Percentiles rank a stretch among this genome's conserved stretches.
Evolutionary conservation across 2,329 filamentous ascomycete species (phyloP).

Genomic region (Colletotrichum noveboracense): DNA sequence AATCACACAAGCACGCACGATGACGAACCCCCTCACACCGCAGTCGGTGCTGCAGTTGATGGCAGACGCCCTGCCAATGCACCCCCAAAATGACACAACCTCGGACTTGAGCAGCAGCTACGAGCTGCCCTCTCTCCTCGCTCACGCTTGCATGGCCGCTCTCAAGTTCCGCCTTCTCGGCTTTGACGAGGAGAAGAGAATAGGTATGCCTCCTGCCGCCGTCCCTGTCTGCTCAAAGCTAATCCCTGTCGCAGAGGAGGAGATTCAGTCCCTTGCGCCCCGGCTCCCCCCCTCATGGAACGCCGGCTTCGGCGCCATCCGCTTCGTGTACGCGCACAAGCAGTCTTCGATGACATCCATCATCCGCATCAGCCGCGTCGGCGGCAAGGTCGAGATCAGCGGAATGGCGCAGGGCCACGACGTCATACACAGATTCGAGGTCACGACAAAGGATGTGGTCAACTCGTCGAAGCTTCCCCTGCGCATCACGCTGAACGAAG

Average conservation of each 20-base stretch:
- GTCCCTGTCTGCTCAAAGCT: not conserved
- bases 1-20: not conserved
- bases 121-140: slow-evolving; percentile 83
- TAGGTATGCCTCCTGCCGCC: slow-evolving; percentile 54
- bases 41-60: slow-evolving; percentile 58
- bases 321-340: slow-evolving; percentile 85
- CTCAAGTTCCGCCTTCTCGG: slow-evolving; percentile 83
- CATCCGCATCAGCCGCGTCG: slow-evolving; percentile 81
- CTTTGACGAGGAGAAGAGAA: slow-evolving; percentile 80
- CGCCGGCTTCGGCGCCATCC: slow-evolving; percentile 69
- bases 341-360: slow-evolving; percentile 87
- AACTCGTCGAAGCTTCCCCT: slow-evolving; percentile 62
- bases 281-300: slow-evolving; percentile 84
- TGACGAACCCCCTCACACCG: slow-evolving; percentile 43
- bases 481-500: slow-evolving; percentile 55
- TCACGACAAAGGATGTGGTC: slow-evolving; percentile 77
- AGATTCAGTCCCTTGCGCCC: slow-evolving; percentile 62
- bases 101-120: slow-evolving; percentile 73
- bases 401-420: slow-evolving; percentile 83
- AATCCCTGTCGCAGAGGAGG: slow-evolving; percentile 49
- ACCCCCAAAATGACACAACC: slow-evolving; percentile 55
- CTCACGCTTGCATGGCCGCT: slow-evolving; percentile 82
- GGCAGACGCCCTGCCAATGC: slow-evolving; percentile 64
- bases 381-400: slow-evolving; percentile 82
- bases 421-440: slow-evolving; percentile 78